Evolutionary conservation across 1,284 basidiomycete species (phyloP), one percentile per base, ranked within the genome.

Genomic region (Apiotrichum gamsii): DNA sequence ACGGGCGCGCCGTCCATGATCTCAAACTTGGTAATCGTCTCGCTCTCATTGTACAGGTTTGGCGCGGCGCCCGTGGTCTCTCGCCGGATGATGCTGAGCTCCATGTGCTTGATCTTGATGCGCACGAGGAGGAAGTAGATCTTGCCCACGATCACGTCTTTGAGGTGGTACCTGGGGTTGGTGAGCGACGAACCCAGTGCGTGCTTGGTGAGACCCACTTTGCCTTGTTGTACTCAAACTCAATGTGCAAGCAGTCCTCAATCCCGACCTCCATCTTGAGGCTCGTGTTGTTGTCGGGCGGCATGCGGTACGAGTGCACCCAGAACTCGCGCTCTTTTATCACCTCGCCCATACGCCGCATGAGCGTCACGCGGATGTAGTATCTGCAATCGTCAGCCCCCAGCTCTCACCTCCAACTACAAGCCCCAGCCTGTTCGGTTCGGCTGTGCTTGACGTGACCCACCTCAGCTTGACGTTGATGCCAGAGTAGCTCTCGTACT

Each of bases 241-340:
- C 94, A 64, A 98, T 98, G 70, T 98, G 94, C 59, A 97, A 74
- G 72, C 94, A 97, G 68, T 98, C 94, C 69, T 97, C 94, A 54
- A 98, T 97, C 15, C 94, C 94, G 30, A 98, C 95, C 72, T 98
- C 94, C 95, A 98, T 98, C 79, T 95, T 97, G 76, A 97, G 96
- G 28, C 89, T 86, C 67, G 93, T 94, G 74, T 95, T 97, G 60
- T 82, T 87, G 69, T 98, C 95, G 47, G 94, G 91, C 3, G 94
- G 94, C 88, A 96, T 95, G 32, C 93, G 85, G 76, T 88, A 98
- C 10, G 89, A 94, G 70, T 98, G 94, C 2, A 98, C 95, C 93
- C 93, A 98, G 25, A 97, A 70, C 57, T 97, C 94, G 64, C 79
- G 83, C 72, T 98, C 94, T 71, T 95, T 93, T 43, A 80, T 75